Evolutionary conservation across 2,329 filamentous ascomycete genomes (phyloP), one percentile per base, ranked within the genome.

Genomic region (Talaromyces marneffei): DNA sequence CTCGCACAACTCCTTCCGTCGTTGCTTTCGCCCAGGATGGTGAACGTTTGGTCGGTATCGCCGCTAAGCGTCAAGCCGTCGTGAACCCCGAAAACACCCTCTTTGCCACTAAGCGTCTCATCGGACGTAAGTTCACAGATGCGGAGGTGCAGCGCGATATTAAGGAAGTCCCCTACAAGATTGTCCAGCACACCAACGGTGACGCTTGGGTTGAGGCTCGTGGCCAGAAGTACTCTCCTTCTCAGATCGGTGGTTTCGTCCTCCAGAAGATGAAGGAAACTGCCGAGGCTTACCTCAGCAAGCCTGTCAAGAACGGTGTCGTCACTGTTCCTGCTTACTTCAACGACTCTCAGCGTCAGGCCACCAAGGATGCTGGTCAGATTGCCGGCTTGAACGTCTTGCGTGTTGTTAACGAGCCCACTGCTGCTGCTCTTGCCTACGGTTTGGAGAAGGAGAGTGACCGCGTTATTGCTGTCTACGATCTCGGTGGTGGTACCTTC

Each of bases 211-310:
- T 97, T 66, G 87, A 92, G 79, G 90, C 92, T 70, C 91, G 92
- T 70, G 92, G 88, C 74, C 87, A 97, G 80, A 96, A 92, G 79
- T 97, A 97, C 84, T 97, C 92, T 67, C 93, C 93, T 62, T 96
- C 92, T n/a, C 93, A 97, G 80, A 91, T 97, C 66, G 93, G 93
- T 85, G 93, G 92, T 74, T 96, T 97, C 79, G 85, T 97, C 68
- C 86, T 97, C 71, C 88, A 92, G 79, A 97, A 97, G 87, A 97
- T 97, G 93, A 97, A 96, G 87, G 93, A 97, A 85, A 97, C 93
- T 57, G 93, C 93, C 67, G 92, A 97, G 83, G 83, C 89, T 65
- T 96, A 95, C 82, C 86, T 96, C 67, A 87, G 89, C 80, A 96
- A 92, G 83, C 86, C 86, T 64, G 81, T 96, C 73, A 94, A 96